These are phyloP conservation scores for Nevesoporus exiguus DNA, from an alignment of 768 basidiomycete species.

Conservation along the genomic window DNA sequence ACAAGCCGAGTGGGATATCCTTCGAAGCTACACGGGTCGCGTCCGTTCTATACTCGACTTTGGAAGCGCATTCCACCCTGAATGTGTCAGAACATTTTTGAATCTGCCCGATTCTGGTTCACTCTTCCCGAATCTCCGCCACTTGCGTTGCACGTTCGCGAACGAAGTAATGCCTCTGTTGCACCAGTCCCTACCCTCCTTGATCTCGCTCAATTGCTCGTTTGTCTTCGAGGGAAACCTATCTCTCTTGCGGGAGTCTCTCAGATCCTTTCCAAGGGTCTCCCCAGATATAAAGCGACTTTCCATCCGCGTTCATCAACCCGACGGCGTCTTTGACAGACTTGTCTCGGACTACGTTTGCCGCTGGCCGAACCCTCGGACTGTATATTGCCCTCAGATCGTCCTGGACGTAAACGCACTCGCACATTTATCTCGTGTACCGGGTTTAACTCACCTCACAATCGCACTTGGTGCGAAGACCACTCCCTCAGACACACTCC, in stretches of 20 bases:
- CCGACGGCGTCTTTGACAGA: background rate
- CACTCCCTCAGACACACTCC: background rate
- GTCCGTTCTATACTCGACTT: conserved; percentile 4
- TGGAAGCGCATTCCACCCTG: conserved; percentile 1
- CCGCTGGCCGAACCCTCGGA: conserved; percentile 6
- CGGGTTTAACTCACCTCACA: background rate
- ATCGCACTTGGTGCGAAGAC: background rate
- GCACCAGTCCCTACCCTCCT: background rate
- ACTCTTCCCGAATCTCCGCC: conserved; percentile 2
- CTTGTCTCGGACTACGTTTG: background rate
- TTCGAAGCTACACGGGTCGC: conserved; percentile 6
- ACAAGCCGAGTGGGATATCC: conserved; percentile 1
- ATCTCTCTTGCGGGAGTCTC: background rate
- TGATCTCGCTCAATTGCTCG: background rate
- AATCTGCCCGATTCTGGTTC: background rate
- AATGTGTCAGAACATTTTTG: background rate
- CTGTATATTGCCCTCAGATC: background rate
- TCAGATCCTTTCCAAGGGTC: background rate
- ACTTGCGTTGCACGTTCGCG: background rate
- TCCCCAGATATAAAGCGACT: background rate
- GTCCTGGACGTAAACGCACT: conserved; percentile 1
- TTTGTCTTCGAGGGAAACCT: background rate
- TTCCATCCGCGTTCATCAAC: background rate
- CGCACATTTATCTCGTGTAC: background rate
- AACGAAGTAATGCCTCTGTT: background rate